Percentiles rank a stretch among this genome's conserved stretches.
Conservation (phyloP, 2,329 filamentous ascomycete species). For the Saccharata proteae region DNA sequence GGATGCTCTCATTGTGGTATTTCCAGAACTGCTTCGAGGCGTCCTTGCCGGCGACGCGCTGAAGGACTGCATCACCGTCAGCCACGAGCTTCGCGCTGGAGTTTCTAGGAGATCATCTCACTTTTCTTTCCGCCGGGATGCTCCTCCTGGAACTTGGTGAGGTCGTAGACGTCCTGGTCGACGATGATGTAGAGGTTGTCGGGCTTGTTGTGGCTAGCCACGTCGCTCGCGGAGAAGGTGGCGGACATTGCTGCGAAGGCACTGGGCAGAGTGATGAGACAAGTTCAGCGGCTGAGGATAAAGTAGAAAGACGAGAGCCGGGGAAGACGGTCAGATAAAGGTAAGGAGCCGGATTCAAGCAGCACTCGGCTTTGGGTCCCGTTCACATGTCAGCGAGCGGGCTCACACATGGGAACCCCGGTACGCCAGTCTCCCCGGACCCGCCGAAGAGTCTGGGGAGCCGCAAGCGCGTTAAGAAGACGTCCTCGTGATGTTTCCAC, state of each 20-base stretch:
- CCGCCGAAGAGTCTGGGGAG: not conserved
- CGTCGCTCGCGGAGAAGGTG: conserved; percentile 71
- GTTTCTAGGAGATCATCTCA: conserved; percentile 23
- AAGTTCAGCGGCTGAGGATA: not conserved
- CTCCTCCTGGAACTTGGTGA: conserved; percentile 54
- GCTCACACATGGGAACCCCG: no score
- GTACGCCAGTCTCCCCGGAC: not conserved
- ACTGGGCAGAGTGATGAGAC: not conserved
- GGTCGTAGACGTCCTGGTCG: conserved; percentile 90
- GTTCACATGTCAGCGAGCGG: conserved; percentile 8
- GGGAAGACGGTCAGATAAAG: conserved; percentile 5
- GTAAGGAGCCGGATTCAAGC: conserved; percentile 6
- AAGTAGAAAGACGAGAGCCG: not conserved
- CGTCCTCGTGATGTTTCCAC: no score
- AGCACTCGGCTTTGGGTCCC: conserved; percentile 5
- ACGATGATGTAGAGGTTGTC: conserved; percentile 81
- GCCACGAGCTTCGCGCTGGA: conserved; percentile 5
- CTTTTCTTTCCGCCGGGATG: conserved; percentile 60
- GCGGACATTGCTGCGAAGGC: conserved; percentile 57
- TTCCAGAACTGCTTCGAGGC: conserved; percentile 59
- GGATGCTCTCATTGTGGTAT: conserved; percentile 48
- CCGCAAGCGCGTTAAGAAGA: no score
- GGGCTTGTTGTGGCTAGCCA: conserved; percentile 82
- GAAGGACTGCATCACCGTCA: conserved; percentile 38
- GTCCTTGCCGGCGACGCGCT: conserved; percentile 53